phyloP scores from a whole-genome alignment of 1,139 yeast genomes.

The Suhomyces kunorum region DNA sequence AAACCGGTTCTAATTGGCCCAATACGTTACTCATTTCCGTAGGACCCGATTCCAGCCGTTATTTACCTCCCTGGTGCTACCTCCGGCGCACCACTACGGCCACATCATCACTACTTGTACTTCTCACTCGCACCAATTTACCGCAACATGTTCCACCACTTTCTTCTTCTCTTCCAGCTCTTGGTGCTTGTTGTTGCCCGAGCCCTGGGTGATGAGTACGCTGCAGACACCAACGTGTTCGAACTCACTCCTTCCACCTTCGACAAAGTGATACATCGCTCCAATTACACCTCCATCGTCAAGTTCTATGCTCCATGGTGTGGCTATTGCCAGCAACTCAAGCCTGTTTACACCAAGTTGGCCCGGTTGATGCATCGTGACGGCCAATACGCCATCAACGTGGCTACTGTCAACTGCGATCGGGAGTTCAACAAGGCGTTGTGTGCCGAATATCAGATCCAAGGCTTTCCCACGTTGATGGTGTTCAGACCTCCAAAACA shows the following conservation, averaged over 20 bases:
- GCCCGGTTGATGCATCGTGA: conserved; percentile 56
- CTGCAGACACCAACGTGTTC: conserved; percentile 48
- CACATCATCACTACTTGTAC: background rate
- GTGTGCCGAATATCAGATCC: conserved; percentile 66
- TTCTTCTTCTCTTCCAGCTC: conserved; percentile 12
- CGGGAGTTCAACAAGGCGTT: conserved; percentile 61
- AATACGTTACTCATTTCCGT: too few species aligned
- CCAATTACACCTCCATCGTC: conserved; percentile 80
- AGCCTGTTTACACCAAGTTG: conserved; percentile 58
- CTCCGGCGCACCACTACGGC: background rate
- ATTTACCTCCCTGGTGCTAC: background rate
- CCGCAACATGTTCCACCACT: conserved; percentile 7
- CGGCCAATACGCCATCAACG: conserved; percentile 59
- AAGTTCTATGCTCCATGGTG: conserved; percentile 99
- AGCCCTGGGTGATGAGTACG: conserved; percentile 33
- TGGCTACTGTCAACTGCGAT: conserved; percentile 90
- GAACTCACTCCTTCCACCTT: conserved; percentile 62
- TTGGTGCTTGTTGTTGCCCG: conserved; percentile 12
- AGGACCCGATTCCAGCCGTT: too few species aligned
- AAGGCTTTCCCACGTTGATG: conserved; percentile 81
- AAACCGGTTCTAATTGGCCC: background rate
- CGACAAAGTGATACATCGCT: conserved; percentile 59
- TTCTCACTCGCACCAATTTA: background rate
- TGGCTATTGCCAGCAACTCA: conserved; percentile 68
- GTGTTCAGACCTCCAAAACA: conserved; percentile 82